Conservation (phyloP, 208 protist species). For the Trichomonas gallinae region DNA sequence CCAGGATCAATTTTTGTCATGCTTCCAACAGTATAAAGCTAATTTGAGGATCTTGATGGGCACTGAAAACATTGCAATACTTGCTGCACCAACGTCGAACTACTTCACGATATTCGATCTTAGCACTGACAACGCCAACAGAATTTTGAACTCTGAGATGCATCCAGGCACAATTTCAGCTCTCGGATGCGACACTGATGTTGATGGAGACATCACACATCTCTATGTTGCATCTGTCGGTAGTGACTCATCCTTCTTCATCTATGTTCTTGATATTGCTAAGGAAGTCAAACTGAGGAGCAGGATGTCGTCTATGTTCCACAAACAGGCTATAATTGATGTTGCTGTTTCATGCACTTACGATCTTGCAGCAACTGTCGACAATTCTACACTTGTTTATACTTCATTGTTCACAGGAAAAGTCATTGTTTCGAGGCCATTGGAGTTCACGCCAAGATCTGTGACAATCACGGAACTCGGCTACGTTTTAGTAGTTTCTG, state of each 20-base stretch:
- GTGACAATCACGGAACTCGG: background rate
- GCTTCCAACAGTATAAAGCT: background rate
- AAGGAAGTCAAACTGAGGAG: background rate
- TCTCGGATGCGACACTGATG: background rate
- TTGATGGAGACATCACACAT: background rate
- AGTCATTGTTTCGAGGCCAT: background rate
- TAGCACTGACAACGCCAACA: background rate
- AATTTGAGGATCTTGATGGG: background rate
- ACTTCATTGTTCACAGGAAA: background rate
- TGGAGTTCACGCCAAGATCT: background rate
- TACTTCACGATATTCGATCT: background rate
- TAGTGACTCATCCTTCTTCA: background rate
- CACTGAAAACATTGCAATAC: background rate
- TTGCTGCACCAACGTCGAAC: background rate
- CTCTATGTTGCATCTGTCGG: background rate
- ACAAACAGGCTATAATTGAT: background rate
- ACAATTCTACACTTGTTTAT: background rate
- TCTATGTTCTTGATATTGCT: background rate
- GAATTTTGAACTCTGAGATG: background rate
- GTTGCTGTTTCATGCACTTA: background rate
- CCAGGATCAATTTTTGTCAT: background rate
- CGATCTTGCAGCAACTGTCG: background rate
- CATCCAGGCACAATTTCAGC: background rate
- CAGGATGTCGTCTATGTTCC: background rate
- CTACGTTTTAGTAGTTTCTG: background rate